Conservation (phyloP, 2,329 filamentous ascomycete genomes). For the Orbilia blumenaviensis region DNA sequence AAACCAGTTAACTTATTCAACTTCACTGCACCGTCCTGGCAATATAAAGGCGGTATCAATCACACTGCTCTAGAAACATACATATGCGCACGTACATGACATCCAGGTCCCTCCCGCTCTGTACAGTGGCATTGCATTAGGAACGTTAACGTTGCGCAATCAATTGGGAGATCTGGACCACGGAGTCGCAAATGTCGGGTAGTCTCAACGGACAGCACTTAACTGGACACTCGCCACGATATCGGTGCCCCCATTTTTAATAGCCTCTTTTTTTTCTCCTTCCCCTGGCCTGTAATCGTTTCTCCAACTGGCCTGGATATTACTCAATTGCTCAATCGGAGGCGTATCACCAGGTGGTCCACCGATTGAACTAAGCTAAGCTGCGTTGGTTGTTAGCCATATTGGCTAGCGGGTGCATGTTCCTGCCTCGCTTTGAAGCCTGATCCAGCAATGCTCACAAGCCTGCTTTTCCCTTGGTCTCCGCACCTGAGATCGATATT, state of each 20-base stretch:
- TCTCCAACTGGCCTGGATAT: constrained; percentile 7
- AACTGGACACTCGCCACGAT: constrained; percentile 25
- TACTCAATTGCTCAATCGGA: constrained; percentile 2
- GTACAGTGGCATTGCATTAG: constrained; percentile 41
- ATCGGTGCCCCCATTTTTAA: constrained; percentile 3
- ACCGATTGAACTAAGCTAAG: constrained; percentile 14
- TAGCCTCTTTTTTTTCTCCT: constrained; percentile 3
- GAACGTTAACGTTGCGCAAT: constrained; percentile 48
- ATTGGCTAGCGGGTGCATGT: not conserved
- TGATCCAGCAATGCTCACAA: not conserved
- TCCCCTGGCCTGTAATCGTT: not conserved
- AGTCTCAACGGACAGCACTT: not conserved
- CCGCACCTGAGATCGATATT: not conserved
- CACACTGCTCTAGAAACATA: constrained; percentile 21
- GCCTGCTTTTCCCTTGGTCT: constrained; percentile 9
- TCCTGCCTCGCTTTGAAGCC: constrained; percentile 9
- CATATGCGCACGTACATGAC: constrained; percentile 21
- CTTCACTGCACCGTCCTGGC: not conserved
- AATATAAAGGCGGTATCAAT: constrained; percentile 19
- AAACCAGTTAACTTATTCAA: no score
- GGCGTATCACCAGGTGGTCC: constrained; percentile 9
- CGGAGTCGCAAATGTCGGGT: constrained; percentile 38
- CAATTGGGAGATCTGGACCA: constrained; percentile 26
- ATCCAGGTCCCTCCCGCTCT: constrained; percentile 21
- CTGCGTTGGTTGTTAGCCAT: not conserved